phyloP scores from a whole-genome alignment of 164 flowering plant species.

The Chimonanthus salicifolius region DNA sequence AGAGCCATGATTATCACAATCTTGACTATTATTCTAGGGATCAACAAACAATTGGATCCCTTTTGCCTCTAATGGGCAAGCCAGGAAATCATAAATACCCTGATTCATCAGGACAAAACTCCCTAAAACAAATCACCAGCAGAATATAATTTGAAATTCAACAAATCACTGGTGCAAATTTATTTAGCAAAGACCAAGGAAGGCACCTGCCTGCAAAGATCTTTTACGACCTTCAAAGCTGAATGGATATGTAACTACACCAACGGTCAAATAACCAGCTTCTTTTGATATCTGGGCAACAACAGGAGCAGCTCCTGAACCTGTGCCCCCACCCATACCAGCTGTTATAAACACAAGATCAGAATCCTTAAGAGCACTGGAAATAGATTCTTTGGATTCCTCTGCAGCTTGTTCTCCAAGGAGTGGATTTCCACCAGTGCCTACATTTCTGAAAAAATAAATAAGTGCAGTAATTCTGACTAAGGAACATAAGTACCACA shows the following conservation, averaged over 20 bases:
- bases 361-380: constrained; percentile 82
- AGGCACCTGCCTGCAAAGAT: constrained; percentile 72
- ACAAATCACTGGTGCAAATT: not conserved
- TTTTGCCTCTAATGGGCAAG: not conserved
- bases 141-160: not conserved
- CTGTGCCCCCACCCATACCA: constrained; percentile 99
- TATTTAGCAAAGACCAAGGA: constrained; percentile 5
- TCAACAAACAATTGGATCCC: not conserved
- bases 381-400: constrained; percentile 90
- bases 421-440: constrained; percentile 95
- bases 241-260: constrained; percentile 97
- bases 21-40: not conserved
- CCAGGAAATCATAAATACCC: not conserved
- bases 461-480: constrained; percentile 14
- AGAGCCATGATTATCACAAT: not conserved
- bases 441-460: constrained; percentile 36
- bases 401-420: constrained; percentile 98
- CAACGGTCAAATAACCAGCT: constrained; percentile 97
- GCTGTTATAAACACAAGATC: constrained; percentile 98
- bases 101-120: not conserved
- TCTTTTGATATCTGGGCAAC: constrained; percentile 93
- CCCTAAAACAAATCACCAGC: not conserved
- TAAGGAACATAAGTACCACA: constrained; percentile 4
- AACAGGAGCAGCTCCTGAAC: constrained; percentile 98
- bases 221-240: constrained; percentile 99